Conservation (phyloP, 1,284 basidiomycete genomes). For the Ceratobasidium sp. region DNA sequence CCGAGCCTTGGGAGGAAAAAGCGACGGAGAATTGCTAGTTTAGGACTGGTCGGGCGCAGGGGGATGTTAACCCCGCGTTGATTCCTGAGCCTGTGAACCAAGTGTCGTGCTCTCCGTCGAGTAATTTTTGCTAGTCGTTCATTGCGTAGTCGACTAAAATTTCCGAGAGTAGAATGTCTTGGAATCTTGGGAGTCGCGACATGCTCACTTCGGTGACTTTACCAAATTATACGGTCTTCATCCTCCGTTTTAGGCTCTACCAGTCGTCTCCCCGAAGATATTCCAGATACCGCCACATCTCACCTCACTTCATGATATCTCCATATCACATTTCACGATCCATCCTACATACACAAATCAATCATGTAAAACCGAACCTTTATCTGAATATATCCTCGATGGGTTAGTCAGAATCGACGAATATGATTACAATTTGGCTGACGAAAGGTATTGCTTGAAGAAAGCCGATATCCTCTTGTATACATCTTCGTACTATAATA, state of each 20-base stretch:
- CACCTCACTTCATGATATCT: slow-evolving; percentile 17
- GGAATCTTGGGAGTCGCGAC: too few relatives aligned
- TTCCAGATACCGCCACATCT: too few relatives aligned
- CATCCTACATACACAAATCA: background rate
- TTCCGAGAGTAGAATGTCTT: too few relatives aligned
- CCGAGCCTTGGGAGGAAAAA: slow-evolving; percentile 20
- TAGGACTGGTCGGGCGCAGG: background rate
- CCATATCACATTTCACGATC: background rate
- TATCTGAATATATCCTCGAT: background rate
- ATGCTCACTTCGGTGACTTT: background rate
- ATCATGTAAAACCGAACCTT: slow-evolving; percentile 2
- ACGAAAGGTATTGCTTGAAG: slow-evolving; percentile 19
- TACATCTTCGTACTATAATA: slow-evolving; percentile 27
- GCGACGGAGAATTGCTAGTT: background rate
- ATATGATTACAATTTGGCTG: too few relatives aligned
- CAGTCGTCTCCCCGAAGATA: too few relatives aligned
- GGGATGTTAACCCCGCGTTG: background rate
- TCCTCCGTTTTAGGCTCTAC: background rate
- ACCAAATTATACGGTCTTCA: background rate
- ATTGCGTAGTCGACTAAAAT: too few relatives aligned
- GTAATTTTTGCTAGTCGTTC: too few relatives aligned
- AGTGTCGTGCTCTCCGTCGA: too few relatives aligned
- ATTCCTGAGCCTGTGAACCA: background rate
- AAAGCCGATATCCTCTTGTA: slow-evolving; percentile 13
- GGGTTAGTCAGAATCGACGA: background rate